Conservation (phyloP, 2,329 filamentous ascomycete genomes). For the Fusarium siculi region DNA sequence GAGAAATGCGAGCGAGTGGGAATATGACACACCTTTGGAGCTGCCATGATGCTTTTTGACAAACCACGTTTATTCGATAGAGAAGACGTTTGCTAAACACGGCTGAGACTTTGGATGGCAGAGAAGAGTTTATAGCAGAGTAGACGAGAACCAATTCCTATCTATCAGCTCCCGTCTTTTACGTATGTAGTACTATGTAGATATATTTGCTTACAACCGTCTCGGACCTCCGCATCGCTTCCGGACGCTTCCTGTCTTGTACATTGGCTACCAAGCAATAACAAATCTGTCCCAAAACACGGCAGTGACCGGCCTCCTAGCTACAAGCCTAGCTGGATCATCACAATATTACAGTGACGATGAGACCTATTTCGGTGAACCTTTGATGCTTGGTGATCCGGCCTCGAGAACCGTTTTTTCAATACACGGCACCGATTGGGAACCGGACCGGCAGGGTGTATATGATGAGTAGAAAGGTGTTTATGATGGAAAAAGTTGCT, state of each 20-base stretch:
- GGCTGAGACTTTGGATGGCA: conserved; percentile 8
- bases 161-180: conserved; percentile 15
- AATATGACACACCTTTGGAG: conserved; percentile 34
- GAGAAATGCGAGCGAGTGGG: conserved; percentile 8
- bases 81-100: conserved; percentile 8
- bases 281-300: conserved; percentile 28
- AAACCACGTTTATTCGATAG: neutral
- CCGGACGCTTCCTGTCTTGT: conserved; percentile 21
- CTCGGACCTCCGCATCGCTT: conserved; percentile 18
- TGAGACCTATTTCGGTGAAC: conserved; percentile 15
- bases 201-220: conserved; percentile 19
- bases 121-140: conserved; percentile 10
- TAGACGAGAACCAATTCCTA: neutral
- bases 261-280: conserved; percentile 24
- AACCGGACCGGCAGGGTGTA: conserved; percentile 35
- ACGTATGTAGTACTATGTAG: neutral
- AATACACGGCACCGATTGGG: conserved; percentile 22
- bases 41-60: conserved; percentile 29
- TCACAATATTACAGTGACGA: neutral
- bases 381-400: conserved; percentile 15
- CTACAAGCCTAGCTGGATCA: neutral
- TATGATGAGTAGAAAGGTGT: conserved; percentile 25
- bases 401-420: conserved; percentile 2
- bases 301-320: conserved; percentile 12
- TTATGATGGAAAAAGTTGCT: conserved; percentile 9